These are phyloP conservation scores for Anaeromyces robustus DNA, from an alignment of 192 early-diverging fungal genomes.

Conservation along the genomic window DNA sequence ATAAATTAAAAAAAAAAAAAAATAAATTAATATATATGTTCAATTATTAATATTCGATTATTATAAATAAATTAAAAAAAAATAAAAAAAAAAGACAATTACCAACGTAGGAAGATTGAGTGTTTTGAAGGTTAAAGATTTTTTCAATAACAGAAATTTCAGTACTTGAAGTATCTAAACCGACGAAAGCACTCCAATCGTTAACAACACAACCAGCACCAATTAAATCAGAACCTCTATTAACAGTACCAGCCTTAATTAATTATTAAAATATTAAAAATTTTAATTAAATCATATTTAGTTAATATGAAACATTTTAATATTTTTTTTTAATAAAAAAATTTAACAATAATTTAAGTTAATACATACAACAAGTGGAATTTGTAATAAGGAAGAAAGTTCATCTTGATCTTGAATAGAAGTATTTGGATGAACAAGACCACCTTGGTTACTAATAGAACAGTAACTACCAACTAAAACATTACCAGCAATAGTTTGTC, in stretches of 20 bases:
- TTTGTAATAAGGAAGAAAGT: constrained; percentile 87
- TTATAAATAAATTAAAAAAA: no score
- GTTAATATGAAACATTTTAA: no score
- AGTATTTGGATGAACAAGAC: constrained; percentile 87
- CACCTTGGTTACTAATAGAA: constrained; percentile 92
- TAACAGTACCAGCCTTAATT: constrained; percentile 79
- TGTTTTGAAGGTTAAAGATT: constrained; percentile 59
- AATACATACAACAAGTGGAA: constrained; percentile 61
- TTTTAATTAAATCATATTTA: no score
- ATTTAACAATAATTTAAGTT: neutral
- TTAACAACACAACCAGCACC: constrained; percentile 95
- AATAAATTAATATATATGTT: no score
- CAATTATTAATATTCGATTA: no score
- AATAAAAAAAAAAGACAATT: no score
- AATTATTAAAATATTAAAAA: no score
- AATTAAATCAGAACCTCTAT: constrained; percentile 95
- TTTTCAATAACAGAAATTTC: constrained; percentile 94
- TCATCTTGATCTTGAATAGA: constrained; percentile 95
- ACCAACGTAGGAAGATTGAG: neutral
- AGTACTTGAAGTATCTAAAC: constrained; percentile 87
- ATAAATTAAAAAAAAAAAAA: no score
- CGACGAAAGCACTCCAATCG: constrained; percentile 95
- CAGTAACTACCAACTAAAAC: constrained; percentile 93
- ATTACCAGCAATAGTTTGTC: constrained; percentile 96
- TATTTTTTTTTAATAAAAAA: no score